These are phyloP conservation scores for Tulasnella sp. DNA, from an alignment of 768 basidiomycete genomes.

Conservation along the genomic window DNA sequence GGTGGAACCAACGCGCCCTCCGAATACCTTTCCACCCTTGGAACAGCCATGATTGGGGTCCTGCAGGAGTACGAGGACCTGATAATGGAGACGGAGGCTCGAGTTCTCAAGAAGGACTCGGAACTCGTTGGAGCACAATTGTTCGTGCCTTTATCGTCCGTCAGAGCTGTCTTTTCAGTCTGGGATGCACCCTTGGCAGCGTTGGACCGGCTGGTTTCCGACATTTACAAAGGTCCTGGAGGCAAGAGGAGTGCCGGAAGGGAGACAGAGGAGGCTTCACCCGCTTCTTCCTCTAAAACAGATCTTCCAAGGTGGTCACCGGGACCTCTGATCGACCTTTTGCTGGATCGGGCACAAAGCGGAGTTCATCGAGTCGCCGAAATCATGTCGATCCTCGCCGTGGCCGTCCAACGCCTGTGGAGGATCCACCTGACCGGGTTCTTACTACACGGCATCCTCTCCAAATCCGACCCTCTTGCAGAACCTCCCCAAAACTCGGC, in stretches of 20 bases:
- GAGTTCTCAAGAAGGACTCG: constrained; percentile 68
- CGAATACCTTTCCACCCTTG: constrained; percentile 69
- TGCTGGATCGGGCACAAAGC: constrained; percentile 65
- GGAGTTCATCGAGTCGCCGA: constrained; percentile 72
- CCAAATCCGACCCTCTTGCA: constrained; percentile 59
- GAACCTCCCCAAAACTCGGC: constrained; percentile 34
- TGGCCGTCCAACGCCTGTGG: constrained; percentile 78
- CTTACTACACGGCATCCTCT: constrained; percentile 70
- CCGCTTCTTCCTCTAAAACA: not conserved
- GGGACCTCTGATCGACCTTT: constrained; percentile 75
- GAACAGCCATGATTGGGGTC: constrained; percentile 66
- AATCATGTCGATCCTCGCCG: constrained; percentile 66
- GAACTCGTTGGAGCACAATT: constrained; percentile 72
- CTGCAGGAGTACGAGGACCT: constrained; percentile 77
- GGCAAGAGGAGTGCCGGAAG: not conserved
- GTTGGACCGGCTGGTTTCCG: constrained; percentile 59
- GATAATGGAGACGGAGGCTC: constrained; percentile 75
- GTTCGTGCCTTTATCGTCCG: constrained; percentile 79
- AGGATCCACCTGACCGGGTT: constrained; percentile 77
- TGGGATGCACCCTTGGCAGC: constrained; percentile 86
- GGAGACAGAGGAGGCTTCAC: not conserved
- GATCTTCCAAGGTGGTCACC: constrained; percentile 49
- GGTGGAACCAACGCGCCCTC: constrained; percentile 40
- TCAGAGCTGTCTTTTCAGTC: constrained; percentile 76
- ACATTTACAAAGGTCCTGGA: constrained; percentile 39